These are phyloP conservation scores for Mortierella sp. DNA, from an alignment of 371 early-diverging fungal species.

Conservation along the genomic window DNA sequence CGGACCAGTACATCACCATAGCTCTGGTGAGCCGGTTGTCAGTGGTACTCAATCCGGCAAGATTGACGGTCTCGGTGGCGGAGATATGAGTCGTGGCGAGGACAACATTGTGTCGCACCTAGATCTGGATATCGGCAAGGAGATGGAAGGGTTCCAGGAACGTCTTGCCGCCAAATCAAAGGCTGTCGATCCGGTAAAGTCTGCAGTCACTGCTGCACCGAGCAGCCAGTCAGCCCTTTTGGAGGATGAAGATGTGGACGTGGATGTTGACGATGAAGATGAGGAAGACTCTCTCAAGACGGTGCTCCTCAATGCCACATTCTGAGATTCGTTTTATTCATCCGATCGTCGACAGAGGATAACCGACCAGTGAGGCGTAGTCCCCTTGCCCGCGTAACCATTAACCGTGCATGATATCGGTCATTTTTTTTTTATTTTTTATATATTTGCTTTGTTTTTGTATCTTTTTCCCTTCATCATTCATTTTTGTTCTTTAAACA, in stretches of 20 bases:
- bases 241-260: neutral
- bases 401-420: neutral
- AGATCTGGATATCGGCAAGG: conserved; percentile 49
- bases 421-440: conserved; percentile 1
- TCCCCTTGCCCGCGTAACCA: neutral
- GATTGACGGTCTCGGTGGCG: conserved; percentile 4
- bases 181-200: neutral
- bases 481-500: neutral
- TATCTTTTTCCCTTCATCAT: neutral
- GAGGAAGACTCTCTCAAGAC: conserved; percentile 1
- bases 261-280: neutral
- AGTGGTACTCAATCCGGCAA: neutral
- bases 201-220: too few relatives aligned
- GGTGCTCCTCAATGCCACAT: neutral
- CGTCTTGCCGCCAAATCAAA: conserved; percentile 18
- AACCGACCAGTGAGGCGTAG: too few relatives aligned
- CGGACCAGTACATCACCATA: conserved; percentile 32
- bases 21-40: conserved; percentile 25
- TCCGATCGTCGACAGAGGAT: too few relatives aligned
- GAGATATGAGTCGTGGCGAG: conserved; percentile 13
- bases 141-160: conserved; percentile 49
- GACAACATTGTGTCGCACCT: conserved; percentile 42
- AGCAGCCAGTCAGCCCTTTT: neutral
- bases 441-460: neutral
- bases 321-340: neutral